A percentile compares a stretch with the other conserved stretches of the same genome.
These are phyloP conservation scores for Vitis vinifera DNA, from an alignment of 164 flowering plant genomes.

Conservation along the genomic window DNA sequence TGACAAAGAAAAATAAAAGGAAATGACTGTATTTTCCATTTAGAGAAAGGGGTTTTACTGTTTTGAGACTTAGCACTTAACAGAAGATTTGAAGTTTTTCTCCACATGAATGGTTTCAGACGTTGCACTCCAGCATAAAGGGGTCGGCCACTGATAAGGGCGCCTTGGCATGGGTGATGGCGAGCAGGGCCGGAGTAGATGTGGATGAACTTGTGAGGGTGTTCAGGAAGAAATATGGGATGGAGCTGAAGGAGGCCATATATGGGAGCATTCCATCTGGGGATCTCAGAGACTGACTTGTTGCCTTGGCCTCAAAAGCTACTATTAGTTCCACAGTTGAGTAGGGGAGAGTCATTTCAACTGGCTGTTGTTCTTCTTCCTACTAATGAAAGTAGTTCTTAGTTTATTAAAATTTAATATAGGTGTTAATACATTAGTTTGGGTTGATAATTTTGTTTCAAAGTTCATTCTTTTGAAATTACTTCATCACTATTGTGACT, in stretches of 20 bases:
- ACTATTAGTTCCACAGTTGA: background rate
- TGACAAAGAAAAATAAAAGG: background rate
- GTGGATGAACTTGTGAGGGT: conserved; percentile 51
- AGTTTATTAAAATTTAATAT: too few species aligned
- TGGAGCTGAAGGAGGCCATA: conserved; percentile 49
- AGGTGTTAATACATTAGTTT: too few species aligned
- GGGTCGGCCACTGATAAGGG: conserved; percentile 32
- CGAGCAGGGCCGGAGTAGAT: conserved; percentile 68
- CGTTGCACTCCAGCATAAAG: conserved; percentile 40
- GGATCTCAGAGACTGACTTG: conserved; percentile 56
- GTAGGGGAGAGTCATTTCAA: too few species aligned
- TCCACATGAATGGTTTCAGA: conserved; percentile 25
- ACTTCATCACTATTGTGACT: too few species aligned
- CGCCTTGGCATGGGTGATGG: conserved; percentile 36
- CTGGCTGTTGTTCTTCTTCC: too few species aligned
- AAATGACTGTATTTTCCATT: too few species aligned
- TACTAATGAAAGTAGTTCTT: too few species aligned
- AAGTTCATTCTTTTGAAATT: too few species aligned
- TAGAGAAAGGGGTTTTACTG: too few species aligned
- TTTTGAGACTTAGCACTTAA: too few species aligned
- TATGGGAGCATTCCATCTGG: conserved; percentile 35
- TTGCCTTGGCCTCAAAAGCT: conserved; percentile 34
- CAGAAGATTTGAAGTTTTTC: background rate
- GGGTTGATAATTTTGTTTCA: too few species aligned
- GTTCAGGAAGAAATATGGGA: conserved; percentile 46